Evolutionary conservation across 768 basidiomycete genomes (phyloP), one percentile per base, ranked within the genome.

Genomic region (Russula griseocarnosa): DNA sequence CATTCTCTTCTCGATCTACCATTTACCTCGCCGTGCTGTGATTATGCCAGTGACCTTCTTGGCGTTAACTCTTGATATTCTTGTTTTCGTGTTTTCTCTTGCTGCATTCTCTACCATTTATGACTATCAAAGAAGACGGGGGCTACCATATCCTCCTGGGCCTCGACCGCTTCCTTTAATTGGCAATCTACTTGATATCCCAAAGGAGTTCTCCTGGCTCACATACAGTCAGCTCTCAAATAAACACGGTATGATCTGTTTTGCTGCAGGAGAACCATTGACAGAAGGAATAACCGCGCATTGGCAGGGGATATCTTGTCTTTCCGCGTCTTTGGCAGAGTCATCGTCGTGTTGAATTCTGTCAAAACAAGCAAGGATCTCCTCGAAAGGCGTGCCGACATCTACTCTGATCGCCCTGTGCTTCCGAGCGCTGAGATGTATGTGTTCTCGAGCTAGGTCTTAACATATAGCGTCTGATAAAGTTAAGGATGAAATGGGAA

Each of bases 321-420:
- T 62, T 59, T 78, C 54, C 71, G 71, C 47, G 61, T 82, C 28
- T 71, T 85, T 30, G 77, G 79, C 24, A 78, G 79, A 59, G 75
- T 78, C 8, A 77, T 82, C 70, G 68, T 86, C 52, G 72, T 86
- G 58, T 71, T 86, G 46, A 83, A 79, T 70, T 78, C 78, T 57
- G 60, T 74, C 65, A 74, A 78, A 63, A 78, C 76, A 9, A 76
- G 77, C 40, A 75, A 75, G 14, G 81, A 80, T 60, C 72, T 86
- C 26, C 74, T 86, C 28, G 83, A 84, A 49, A 83, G 78, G 67
- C 77, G 82, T 55, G 79, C 83, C 58, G 69, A 77, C n/a, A 81
- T 55, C 13, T 66, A 52, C 20, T 64, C 62, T 8, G 62, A 57
- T 28, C 58, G 66, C 2, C 52, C 62, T 28, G 38, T 11, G 9